A percentile compares a stretch with the other conserved stretches of the same genome.
phyloP scores from a whole-genome alignment of 306 rosid genomes.

The Trifolium fragiferum region DNA sequence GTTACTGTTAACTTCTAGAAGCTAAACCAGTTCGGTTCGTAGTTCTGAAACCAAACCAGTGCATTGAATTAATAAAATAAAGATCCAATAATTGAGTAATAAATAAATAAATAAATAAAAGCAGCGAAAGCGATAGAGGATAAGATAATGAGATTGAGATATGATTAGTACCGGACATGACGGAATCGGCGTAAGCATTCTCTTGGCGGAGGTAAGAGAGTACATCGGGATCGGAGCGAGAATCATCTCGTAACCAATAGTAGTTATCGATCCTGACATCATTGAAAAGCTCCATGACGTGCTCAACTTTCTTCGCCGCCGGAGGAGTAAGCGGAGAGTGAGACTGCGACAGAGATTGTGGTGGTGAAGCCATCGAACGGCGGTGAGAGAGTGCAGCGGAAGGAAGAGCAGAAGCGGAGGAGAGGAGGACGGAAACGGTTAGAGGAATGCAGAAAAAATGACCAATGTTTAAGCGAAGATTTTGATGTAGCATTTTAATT shows the following conservation, averaged over 20 bases:
- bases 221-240: constrained; percentile 68
- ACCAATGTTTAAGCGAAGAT: constrained; percentile 29
- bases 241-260: constrained; percentile 92
- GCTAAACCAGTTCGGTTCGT: background rate
- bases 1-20: background rate
- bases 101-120: background rate
- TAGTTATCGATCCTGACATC: constrained; percentile 81
- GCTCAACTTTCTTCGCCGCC: constrained; percentile 78
- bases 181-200: constrained; percentile 62
- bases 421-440: constrained; percentile 35
- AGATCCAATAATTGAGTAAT: background rate
- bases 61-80: background rate
- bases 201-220: constrained; percentile 71
- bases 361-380: constrained; percentile 41
- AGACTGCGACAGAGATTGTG: constrained; percentile 20
- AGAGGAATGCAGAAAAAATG: constrained; percentile 44
- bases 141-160: constrained; percentile 1
- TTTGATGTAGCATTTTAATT: constrained; percentile 29
- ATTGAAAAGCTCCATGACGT: constrained; percentile 72
- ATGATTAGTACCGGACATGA: constrained; percentile 65
- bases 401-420: constrained; percentile 39
- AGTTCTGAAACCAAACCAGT: background rate
- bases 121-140: constrained; percentile 9
- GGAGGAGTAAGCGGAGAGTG: constrained; percentile 64
- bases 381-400: constrained; percentile 25